Evolutionary conservation across 225 moss, liverwort and hornwort species (phyloP), one percentile per base, ranked within the genome.

Genomic region (Thuidium tamariscinum): DNA sequence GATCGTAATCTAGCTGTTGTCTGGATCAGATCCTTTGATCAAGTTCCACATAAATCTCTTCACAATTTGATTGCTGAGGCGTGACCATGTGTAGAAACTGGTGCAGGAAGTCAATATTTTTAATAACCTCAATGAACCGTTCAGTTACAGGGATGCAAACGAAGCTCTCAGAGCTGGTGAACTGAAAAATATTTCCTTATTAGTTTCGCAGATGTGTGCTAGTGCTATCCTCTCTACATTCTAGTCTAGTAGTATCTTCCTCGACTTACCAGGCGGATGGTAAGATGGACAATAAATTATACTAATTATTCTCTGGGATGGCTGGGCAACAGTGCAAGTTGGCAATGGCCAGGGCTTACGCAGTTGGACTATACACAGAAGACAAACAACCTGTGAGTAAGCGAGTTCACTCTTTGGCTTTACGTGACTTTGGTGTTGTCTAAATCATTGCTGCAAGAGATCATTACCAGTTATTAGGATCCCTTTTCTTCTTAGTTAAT

Each of bases 331-430:
- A 93, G 93, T 93, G 93, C 89, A 93, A 86, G 41, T 69, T 93
- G 82, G 92, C 92, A 78, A 89, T 92, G 88, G 93, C 93, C 48
- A 89, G 93, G 82, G 93, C 93, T 79, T 93, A 93, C 74, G 93
- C 92, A 78, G 71, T 93, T 67, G 93, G 93, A 61, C 74, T 93
- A 49, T 92, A 93, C 86, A 92, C 92, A 26, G 92, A 92, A 63
- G 89, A 92, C 77, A 89, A 85, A 68, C 86, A 87, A 76, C 92
- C 89, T 81, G 93, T 90, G 82, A 90, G 89, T 25, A 87, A 80
- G 48, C 57, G 75, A 21, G 68, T 78, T 68, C 76, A 67, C 49
- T 75, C 55, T 84, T 88, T 80, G 77, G n/a, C 17, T 77, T 44
- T 54, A 23, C 60, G 20, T 74, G 87, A 36, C 44, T 78, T 83